phyloP scores from a whole-genome alignment of 2,329 filamentous ascomycete species.

The Aspergillus sp. region DNA sequence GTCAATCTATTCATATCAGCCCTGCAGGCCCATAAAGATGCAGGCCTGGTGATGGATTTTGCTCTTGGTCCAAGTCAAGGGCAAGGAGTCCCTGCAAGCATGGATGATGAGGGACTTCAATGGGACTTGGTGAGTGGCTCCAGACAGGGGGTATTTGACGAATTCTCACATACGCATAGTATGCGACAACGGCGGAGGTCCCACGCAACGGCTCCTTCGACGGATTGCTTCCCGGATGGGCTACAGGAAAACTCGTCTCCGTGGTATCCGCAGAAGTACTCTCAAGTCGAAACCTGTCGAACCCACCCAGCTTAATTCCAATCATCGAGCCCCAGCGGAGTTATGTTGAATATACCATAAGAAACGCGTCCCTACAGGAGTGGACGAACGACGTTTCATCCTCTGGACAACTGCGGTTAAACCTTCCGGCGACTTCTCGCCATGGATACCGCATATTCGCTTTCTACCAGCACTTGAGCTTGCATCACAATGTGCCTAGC shows the following conservation, averaged over 20 bases:
- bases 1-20: conserved; percentile 24
- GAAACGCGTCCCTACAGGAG: conserved; percentile 10
- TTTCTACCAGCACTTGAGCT: conserved; percentile 15
- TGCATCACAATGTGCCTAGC: conserved; percentile 25
- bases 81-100: conserved; percentile 40
- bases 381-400: conserved; percentile 8
- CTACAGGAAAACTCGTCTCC: conserved; percentile 28
- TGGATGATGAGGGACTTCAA: conserved; percentile 32
- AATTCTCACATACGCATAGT: conserved; percentile 2
- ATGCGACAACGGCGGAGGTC: conserved; percentile 5
- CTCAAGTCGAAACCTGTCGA: conserved; percentile 12
- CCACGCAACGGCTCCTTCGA: conserved; percentile 31
- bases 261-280: conserved; percentile 19
- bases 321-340: conserved; percentile 2
- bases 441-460: conserved; percentile 13
- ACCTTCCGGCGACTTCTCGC: conserved; percentile 1
- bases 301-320: conserved; percentile 2
- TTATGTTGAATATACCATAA: conserved; percentile 10
- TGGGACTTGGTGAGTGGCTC: conserved; percentile 19
- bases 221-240: conserved; percentile 37
- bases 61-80: conserved; percentile 46
- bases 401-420: conserved; percentile 7
- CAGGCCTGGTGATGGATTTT: conserved; percentile 45
- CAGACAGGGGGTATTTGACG: neutral
- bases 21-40: conserved; percentile 32